These are phyloP conservation scores for Blastobotrys ciferrii DNA, from an alignment of 1,139 yeast genomes.

Conservation along the genomic window DNA sequence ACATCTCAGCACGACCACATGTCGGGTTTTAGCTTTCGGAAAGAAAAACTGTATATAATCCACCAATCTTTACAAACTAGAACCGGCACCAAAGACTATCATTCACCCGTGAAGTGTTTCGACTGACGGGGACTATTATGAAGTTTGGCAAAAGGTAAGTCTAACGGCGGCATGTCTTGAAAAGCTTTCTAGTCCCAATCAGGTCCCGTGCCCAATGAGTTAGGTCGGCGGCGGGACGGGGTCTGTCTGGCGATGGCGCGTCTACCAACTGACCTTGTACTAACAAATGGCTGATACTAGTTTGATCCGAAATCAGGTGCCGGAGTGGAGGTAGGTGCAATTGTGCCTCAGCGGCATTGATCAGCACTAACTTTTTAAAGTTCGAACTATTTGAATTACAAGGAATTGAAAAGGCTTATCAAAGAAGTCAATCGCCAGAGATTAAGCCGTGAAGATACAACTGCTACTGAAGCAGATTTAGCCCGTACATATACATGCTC, in stretches of 20 bases:
- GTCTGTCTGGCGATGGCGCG: too few relatives aligned
- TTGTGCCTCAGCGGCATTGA: constrained; percentile 21
- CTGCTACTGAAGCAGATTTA: constrained; percentile 26
- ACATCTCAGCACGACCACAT: constrained; percentile 3
- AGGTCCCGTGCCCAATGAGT: too few relatives aligned
- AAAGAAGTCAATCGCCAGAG: constrained; percentile 45
- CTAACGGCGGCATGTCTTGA: background rate
- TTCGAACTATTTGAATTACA: constrained; percentile 69
- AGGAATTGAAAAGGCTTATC: constrained; percentile 76
- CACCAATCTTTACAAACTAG: background rate
- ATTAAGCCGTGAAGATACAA: constrained; percentile 19
- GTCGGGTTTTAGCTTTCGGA: background rate
- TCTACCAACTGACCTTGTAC: background rate
- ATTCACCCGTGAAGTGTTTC: background rate
- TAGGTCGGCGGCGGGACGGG: too few relatives aligned
- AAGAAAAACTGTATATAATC: constrained; percentile 2
- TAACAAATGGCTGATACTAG: constrained; percentile 35
- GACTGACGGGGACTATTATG: constrained; percentile 44
- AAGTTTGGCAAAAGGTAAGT: constrained; percentile 76
- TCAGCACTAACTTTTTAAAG: constrained; percentile 22
- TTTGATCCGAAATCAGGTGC: constrained; percentile 78
- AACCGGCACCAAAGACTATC: background rate
- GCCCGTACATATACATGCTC: constrained; percentile 30
- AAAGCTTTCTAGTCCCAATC: background rate
- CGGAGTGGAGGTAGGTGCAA: constrained; percentile 67